Evolutionary conservation across 495 filamentous ascomycete species (phyloP), one percentile per base, ranked within the genome.

Genomic region (Aspergillus hancockii): DNA sequence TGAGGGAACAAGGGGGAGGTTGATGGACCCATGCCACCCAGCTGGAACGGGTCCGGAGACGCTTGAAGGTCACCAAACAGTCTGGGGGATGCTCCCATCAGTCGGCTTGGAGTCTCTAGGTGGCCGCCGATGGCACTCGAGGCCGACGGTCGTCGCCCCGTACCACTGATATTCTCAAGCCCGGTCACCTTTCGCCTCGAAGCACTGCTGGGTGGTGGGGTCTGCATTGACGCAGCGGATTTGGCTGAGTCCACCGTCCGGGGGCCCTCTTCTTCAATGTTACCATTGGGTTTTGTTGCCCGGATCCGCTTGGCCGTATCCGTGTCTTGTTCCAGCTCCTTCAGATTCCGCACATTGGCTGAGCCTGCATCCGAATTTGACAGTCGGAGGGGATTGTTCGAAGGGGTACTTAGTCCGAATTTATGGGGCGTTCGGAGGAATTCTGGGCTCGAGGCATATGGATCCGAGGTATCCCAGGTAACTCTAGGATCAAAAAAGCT

Each of bases 11-110:
- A 81, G 9, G 88, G 85, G 21, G 86, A 89, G 7, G 85, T 80
- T 38, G 88, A 83, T 0, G 91, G 85, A 31, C 89, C 88, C 3
- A 89, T 83, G 58, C 88, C 81, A 12, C 83, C 83, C 61, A 91
- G 87, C 28, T 84, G 82, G 63, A 92, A 91, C 30, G 86, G 71
- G 52, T 90, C 87, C 1, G 86, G 84, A 1, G 86, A 85, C 41
- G 85, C 83, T 59, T 83, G 83, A 14, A 85, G 66, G 55, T 79
- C 80, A 2, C 78, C 74, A 62, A 84, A 84, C 47, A 83, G 71
- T 36, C 73, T 72, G 16, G 75, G 78, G 0, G 77, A 79, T 9
- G 61, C 66, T 10, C 72, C 77, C 46, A 80, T 62, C n/a, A 77
- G 63, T 51, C 74, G 77, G 63, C 71, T 79, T 22, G 74, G 75